Conservation (phyloP, 2,329 filamentous ascomycete genomes). For the Teratosphaeria zuluensis region DNA sequence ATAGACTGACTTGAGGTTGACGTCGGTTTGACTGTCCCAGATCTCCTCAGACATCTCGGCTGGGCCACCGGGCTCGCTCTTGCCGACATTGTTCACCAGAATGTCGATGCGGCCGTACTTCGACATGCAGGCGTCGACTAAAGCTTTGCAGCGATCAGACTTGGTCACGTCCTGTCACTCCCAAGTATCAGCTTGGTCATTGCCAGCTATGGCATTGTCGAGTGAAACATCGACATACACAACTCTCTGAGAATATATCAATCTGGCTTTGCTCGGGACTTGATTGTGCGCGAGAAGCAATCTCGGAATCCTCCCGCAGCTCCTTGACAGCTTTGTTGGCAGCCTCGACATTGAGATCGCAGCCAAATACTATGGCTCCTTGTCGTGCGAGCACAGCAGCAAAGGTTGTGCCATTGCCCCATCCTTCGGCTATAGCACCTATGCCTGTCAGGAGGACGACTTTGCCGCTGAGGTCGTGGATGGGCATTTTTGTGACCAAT, state of each 20-base stretch:
- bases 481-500: not conserved
- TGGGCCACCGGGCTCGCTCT: conserved; percentile 44
- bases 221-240: conserved; percentile 9
- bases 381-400: conserved; percentile 38
- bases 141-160: conserved; percentile 40
- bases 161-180: conserved; percentile 40
- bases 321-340: conserved; percentile 16
- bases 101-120: conserved; percentile 51
- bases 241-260: conserved; percentile 13
- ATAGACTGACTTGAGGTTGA: conserved; percentile 50
- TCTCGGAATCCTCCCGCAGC: conserved; percentile 15
- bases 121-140: conserved; percentile 43
- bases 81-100: conserved; percentile 52
- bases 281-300: conserved; percentile 9
- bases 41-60: conserved; percentile 39
- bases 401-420: conserved; percentile 35
- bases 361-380: conserved; percentile 43
- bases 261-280: conserved; percentile 7
- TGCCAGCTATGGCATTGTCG: not conserved
- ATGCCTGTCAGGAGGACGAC: conserved; percentile 39
- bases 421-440: conserved; percentile 35
- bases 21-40: conserved; percentile 45
- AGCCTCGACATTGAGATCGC: conserved; percentile 33
- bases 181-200: not conserved
- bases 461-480: conserved; percentile 26